Conservation (phyloP, 2,329 filamentous ascomycete species). For the Pestalotiopsis sp. region DNA sequence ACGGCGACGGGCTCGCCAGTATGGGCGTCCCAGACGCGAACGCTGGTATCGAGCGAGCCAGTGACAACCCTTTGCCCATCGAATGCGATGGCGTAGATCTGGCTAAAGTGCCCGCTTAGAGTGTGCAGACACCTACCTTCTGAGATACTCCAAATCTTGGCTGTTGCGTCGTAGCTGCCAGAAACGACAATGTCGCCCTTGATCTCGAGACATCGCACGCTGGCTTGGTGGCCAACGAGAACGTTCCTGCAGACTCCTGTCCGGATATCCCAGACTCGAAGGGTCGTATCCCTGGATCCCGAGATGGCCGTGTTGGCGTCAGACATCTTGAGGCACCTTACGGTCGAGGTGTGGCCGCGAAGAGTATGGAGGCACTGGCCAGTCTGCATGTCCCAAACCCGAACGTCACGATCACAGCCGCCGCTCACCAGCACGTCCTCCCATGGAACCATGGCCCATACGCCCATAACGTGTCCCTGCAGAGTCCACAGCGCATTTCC, state of each 20-base stretch:
- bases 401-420: slow-evolving; percentile 92
- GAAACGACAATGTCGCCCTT: slow-evolving; percentile 97
- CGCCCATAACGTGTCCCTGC: slow-evolving; percentile 96
- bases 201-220: slow-evolving; percentile 91
- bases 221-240: slow-evolving; percentile 91
- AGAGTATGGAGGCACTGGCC: slow-evolving; percentile 80
- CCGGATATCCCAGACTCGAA: slow-evolving; percentile 91
- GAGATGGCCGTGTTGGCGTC: slow-evolving; percentile 93
- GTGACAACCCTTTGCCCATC: slow-evolving; percentile 92
- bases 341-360: slow-evolving; percentile 93
- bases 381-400: slow-evolving; percentile 94
- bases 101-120: slow-evolving; percentile 91
- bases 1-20: slow-evolving; percentile 88
- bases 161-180: slow-evolving; percentile 95
- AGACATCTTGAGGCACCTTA: slow-evolving; percentile 96
- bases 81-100: slow-evolving; percentile 98
- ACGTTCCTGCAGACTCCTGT: slow-evolving; percentile 89
- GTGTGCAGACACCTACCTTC: slow-evolving; percentile 91
- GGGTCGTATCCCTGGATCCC: slow-evolving; percentile 89
- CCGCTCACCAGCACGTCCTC: slow-evolving; percentile 93
- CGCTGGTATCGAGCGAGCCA: slow-evolving; percentile 93
- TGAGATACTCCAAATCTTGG: slow-evolving; percentile 96
- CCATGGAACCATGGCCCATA: slow-evolving; percentile 99
- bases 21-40: slow-evolving; percentile 91
- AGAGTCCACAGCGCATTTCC: slow-evolving; percentile 86